Conservation (phyloP, 2,329 filamentous ascomycete genomes). For the Lachnellula occidentalis region DNA sequence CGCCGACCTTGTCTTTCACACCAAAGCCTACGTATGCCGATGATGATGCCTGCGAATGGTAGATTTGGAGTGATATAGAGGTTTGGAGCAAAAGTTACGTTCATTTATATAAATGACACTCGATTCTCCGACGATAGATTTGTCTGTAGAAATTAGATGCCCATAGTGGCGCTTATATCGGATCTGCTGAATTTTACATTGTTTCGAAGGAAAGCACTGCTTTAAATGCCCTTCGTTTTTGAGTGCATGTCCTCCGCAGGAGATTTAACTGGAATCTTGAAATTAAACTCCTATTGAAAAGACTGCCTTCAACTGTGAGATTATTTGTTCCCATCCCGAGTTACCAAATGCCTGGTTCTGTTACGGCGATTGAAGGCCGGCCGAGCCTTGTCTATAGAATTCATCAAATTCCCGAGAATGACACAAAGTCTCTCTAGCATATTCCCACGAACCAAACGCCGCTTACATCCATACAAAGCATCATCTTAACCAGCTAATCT, state of each 20-base stretch:
- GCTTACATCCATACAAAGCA: no score
- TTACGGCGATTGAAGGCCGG: no score
- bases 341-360: no score
- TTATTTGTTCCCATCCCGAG: no score
- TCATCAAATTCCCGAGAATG: neutral
- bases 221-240: no score
- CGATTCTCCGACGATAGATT: neutral
- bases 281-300: no score
- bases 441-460: neutral
- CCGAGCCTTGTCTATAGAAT: no score
- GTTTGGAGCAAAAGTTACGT: neutral
- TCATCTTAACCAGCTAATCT: slow-evolving; percentile 5
- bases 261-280: no score
- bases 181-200: no score
- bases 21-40: neutral
- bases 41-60: slow-evolving; percentile 1
- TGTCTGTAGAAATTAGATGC: neutral
- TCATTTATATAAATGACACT: slow-evolving; percentile 6
- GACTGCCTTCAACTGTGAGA: no score
- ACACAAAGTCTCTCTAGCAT: neutral
- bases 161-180: neutral
- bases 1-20: neutral
- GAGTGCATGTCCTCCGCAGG: no score
- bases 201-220: no score
- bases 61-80: neutral